These are phyloP conservation scores for Ammopiptanthus mongolicus DNA, from an alignment of 306 rosid species.

Conservation along the genomic window DNA sequence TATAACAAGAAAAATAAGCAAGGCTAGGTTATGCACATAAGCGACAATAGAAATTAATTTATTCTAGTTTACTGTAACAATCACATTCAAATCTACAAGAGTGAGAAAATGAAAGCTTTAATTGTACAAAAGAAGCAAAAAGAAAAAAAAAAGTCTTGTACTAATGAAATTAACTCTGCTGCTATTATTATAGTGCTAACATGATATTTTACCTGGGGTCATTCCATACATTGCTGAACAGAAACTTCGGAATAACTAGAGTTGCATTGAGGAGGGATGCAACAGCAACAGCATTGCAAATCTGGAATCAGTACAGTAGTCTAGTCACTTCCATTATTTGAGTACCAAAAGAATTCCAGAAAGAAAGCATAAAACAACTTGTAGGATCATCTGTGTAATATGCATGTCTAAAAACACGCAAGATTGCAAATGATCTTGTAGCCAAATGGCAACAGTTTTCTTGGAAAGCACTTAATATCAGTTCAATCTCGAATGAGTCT, in stretches of 20 bases:
- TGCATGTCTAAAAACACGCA: neutral
- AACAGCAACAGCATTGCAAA: conserved; percentile 90
- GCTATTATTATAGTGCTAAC: neutral
- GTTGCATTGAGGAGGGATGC: conserved; percentile 92
- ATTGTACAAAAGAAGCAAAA: neutral
- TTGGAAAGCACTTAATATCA: no score
- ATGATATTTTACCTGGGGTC: conserved; percentile 71
- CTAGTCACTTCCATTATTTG: conserved; percentile 36
- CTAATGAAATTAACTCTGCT: neutral
- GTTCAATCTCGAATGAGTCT: no score
- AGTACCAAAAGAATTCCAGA: conserved; percentile 18
- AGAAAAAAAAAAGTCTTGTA: neutral
- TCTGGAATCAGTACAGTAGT: conserved; percentile 50
- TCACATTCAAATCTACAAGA: neutral
- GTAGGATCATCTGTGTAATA: neutral
- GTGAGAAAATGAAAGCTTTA: neutral
- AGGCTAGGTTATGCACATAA: no score
- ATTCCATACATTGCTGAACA: conserved; percentile 95
- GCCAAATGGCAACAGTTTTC: no score
- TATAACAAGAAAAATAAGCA: no score
- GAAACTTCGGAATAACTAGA: conserved; percentile 72
- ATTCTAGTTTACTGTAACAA: neutral
- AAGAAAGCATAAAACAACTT: neutral
- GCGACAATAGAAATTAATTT: no score
- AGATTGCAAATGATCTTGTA: neutral